These are phyloP conservation scores for Botryotinia calthae DNA, from an alignment of 2,329 filamentous ascomycete species.

Conservation along the genomic window DNA sequence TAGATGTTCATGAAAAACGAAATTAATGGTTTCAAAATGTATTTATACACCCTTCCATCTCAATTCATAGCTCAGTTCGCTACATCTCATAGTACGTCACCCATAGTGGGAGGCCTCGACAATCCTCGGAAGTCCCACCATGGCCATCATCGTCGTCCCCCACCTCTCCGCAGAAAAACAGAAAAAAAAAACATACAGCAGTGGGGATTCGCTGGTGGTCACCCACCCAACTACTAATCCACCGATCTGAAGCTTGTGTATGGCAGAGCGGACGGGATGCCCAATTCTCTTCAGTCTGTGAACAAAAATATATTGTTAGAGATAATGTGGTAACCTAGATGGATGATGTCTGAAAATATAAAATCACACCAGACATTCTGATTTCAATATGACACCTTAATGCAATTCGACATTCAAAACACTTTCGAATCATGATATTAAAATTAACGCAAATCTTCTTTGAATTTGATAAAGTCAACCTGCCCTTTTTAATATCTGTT, in stretches of 20 bases:
- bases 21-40: neutral
- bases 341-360: neutral
- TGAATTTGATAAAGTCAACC: neutral
- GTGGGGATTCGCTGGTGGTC: neutral
- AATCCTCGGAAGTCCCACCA: neutral
- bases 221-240: neutral
- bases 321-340: neutral
- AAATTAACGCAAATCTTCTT: neutral
- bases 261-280: too few species aligned
- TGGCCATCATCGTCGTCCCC: neutral
- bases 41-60: neutral
- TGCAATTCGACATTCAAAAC: neutral
- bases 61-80: neutral
- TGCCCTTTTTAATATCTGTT: neutral
- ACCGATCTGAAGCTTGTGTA: neutral
- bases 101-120: rapidly evolving
- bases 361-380: neutral
- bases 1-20: neutral
- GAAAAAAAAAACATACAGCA: neutral
- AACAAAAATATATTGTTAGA: neutral
- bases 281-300: neutral
- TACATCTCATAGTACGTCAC: neutral
- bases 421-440: neutral
- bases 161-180: neutral
- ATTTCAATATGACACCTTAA: neutral